Evolutionary conservation across 805 yeast genomes (phyloP).

Genomic region (Candida pseudofarinosa): DNA sequence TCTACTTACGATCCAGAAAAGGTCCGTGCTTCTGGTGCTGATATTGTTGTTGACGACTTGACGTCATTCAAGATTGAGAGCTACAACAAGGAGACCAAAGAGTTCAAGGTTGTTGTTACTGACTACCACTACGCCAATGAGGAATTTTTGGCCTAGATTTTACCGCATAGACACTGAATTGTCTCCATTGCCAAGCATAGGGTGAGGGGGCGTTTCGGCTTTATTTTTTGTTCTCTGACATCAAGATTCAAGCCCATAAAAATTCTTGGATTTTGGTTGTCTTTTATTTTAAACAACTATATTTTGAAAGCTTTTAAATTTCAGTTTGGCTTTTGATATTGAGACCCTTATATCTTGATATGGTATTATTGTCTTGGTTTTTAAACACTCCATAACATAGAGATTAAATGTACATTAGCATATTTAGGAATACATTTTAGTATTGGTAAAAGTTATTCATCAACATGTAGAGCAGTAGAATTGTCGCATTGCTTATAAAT

Average conservation of each 20-base stretch:
- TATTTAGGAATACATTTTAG: not conserved
- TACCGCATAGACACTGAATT: constrained; percentile 19
- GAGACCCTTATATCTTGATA: not conserved
- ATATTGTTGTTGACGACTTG: constrained; percentile 74
- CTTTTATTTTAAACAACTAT: not conserved
- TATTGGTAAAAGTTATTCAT: too few species aligned
- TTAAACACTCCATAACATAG: not conserved
- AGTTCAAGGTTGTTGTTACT: constrained; percentile 37
- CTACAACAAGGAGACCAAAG: constrained; percentile 43
- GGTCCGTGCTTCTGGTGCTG: constrained; percentile 75
- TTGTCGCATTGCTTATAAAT: too few species aligned
- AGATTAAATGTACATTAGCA: not conserved
- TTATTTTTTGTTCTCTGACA: not conserved
- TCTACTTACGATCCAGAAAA: constrained; percentile 69
- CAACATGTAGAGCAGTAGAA: too few species aligned
- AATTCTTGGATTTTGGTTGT: not conserved
- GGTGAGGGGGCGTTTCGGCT: not conserved
- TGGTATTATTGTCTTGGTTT: not conserved
- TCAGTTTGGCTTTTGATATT: not conserved
- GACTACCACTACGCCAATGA: constrained; percentile 43
- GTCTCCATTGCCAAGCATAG: constrained; percentile 12
- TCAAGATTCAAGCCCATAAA: not conserved
- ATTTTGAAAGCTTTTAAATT: not conserved
- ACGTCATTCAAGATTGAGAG: constrained; percentile 55
- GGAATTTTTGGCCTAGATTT: constrained; percentile 26